Evolutionary conservation across 768 basidiomycete genomes (phyloP).

Genomic region (Naganishia randhawae): DNA sequence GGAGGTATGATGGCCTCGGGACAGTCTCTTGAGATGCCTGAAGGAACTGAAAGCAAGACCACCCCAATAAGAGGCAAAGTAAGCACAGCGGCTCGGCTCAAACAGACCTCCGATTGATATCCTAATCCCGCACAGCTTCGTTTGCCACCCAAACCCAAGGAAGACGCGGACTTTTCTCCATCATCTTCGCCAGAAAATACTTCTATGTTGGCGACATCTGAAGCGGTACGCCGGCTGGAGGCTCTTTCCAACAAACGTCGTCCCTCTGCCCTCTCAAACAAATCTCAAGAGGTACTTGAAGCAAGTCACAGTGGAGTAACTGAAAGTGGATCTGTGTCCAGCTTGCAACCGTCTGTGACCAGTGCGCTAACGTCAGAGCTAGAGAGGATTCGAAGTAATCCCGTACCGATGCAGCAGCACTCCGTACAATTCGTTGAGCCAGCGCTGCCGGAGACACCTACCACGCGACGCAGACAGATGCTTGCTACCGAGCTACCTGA

Average conservation of each 20-base stretch:
- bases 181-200: constrained; percentile 31
- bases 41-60: constrained; percentile 6
- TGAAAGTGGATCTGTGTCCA: background rate
- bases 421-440: constrained; percentile 61
- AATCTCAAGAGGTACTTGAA: constrained; percentile 3
- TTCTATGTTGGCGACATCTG: constrained; percentile 23
- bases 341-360: background rate
- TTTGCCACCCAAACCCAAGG: constrained; percentile 27
- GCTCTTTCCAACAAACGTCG: constrained; percentile 23
- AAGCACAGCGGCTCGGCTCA: too few relatives aligned
- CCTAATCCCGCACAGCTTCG: too few relatives aligned
- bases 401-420: constrained; percentile 44
- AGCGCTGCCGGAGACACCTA: constrained; percentile 69
- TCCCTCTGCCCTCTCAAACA: constrained; percentile 7
- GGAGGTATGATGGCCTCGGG: constrained; percentile 9
- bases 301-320: too few relatives aligned
- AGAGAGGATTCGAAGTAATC: constrained; percentile 21
- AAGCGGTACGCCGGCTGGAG: constrained; percentile 30
- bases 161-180: constrained; percentile 29
- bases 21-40: background rate
- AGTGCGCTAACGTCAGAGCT: constrained; percentile 10
- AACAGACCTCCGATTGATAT: too few relatives aligned
- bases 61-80: constrained; percentile 24
- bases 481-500: constrained; percentile 79
- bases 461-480: constrained; percentile 80